Evolutionary conservation across 164 flowering plant species (phyloP).

Genomic region (Paratinospora sagittata): DNA sequence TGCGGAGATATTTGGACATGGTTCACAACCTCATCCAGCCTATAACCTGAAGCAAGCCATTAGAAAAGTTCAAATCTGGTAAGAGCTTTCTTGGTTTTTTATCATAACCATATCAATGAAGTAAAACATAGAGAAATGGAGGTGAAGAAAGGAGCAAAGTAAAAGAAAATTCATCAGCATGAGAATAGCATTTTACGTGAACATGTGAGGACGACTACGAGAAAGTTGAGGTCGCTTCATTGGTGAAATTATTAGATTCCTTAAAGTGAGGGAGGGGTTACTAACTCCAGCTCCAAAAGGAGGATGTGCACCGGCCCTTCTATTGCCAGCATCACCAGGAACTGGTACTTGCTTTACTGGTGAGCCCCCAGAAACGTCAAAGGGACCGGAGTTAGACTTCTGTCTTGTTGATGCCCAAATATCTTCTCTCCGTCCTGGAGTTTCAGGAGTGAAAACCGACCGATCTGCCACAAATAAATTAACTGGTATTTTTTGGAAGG

Average conservation of each 20-base stretch:
- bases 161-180: neutral
- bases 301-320: slow-evolving; percentile 43
- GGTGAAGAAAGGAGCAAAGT: neutral
- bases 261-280: slow-evolving; percentile 72
- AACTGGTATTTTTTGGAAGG: slow-evolving; percentile 44
- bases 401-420: slow-evolving; percentile 74
- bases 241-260: slow-evolving; percentile 88
- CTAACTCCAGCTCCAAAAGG: slow-evolving; percentile 43
- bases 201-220: slow-evolving; percentile 60
- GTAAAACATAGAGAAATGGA: neutral
- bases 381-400: slow-evolving; percentile 64
- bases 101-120: neutral
- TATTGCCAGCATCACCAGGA: slow-evolving; percentile 41
- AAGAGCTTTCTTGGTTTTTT: neutral
- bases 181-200: slow-evolving; percentile 50
- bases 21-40: too few species aligned
- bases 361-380: slow-evolving; percentile 60
- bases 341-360: slow-evolving; percentile 51
- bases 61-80: neutral
- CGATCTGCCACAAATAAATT: slow-evolving; percentile 83
- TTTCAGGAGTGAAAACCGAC: slow-evolving; percentile 70
- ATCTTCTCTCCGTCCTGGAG: slow-evolving; percentile 96
- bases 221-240: slow-evolving; percentile 90
- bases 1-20: too few species aligned
- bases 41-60: slow-evolving; percentile 14